phyloP scores from a whole-genome alignment of 805 yeast species.

The Cyberlindnera veronae region DNA sequence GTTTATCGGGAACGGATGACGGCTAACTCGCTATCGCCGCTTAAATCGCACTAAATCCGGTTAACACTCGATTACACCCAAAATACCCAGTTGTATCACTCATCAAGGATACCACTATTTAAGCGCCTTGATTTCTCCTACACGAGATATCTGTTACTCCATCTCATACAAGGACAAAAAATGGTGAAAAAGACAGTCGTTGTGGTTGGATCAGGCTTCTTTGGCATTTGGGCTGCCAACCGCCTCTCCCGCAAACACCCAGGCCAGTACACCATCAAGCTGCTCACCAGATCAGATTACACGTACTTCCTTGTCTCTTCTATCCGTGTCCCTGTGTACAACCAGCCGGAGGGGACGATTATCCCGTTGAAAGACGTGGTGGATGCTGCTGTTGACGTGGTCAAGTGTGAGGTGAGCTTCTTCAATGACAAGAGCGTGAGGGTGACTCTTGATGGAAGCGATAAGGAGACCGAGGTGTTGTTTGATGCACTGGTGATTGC shows the following conservation, averaged over 20 bases:
- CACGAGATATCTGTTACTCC: not conserved
- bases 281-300: slow-evolving; percentile 20
- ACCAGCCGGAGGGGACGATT: slow-evolving; percentile 17
- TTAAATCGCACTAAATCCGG: too few relatives aligned
- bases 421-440: slow-evolving; percentile 21
- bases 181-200: slow-evolving; percentile 11
- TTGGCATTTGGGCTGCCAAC: slow-evolving; percentile 24
- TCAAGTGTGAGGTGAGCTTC: slow-evolving; percentile 20
- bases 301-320: slow-evolving; percentile 16
- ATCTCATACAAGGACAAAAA: not conserved
- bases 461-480: slow-evolving; percentile 1
- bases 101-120: too few relatives aligned
- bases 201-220: slow-evolving; percentile 27
- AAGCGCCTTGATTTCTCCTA: not conserved
- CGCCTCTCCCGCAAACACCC: slow-evolving; percentile 13
- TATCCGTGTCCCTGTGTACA: slow-evolving; percentile 20
- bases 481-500: slow-evolving; percentile 30
- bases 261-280: slow-evolving; percentile 9
- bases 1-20: too few relatives aligned
- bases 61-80: too few relatives aligned
- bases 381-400: slow-evolving; percentile 20
- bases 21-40: too few relatives aligned
- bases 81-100: too few relatives aligned
- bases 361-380: slow-evolving; percentile 21
- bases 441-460: not conserved